Evolutionary conservation across 208 protist genomes (phyloP).

Genomic region (Leishmania mexicana): DNA sequence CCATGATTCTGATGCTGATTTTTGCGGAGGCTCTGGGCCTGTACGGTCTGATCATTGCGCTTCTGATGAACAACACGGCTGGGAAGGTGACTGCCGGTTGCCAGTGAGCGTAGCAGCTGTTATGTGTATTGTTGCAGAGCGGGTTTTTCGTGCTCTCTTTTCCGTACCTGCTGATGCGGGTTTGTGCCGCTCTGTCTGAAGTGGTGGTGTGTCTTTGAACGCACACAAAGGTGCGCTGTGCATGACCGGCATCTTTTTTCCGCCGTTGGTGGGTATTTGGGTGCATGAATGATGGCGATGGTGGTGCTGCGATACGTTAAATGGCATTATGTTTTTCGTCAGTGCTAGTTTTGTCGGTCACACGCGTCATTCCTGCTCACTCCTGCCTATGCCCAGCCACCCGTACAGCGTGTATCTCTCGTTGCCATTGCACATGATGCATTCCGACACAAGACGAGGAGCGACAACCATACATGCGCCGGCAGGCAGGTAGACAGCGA

Average conservation of each 20-base stretch:
- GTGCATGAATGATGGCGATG: neutral
- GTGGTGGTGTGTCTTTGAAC: neutral
- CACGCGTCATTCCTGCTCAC: neutral
- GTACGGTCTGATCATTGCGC: constrained; percentile 99
- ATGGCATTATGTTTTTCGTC: neutral
- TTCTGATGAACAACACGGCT: constrained; percentile 94
- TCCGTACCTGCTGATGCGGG: neutral
- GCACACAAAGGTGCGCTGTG: neutral
- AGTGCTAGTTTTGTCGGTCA: neutral
- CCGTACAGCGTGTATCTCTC: neutral
- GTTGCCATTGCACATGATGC: neutral
- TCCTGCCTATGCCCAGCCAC: neutral
- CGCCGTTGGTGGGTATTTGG: neutral
- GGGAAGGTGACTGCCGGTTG: constrained; percentile 50
- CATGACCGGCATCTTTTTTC: neutral
- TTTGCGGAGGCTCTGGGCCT: constrained; percentile 98
- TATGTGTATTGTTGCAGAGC: neutral
- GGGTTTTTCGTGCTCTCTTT: neutral
- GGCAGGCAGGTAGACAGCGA: neutral
- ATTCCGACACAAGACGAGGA: neutral
- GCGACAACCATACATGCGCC: neutral
- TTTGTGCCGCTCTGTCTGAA: neutral
- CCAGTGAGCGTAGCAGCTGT: neutral
- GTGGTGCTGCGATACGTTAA: neutral
- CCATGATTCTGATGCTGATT: constrained; percentile 96